phyloP scores from a whole-genome alignment of 331 rosid genomes.

The Quercus phellos region DNA sequence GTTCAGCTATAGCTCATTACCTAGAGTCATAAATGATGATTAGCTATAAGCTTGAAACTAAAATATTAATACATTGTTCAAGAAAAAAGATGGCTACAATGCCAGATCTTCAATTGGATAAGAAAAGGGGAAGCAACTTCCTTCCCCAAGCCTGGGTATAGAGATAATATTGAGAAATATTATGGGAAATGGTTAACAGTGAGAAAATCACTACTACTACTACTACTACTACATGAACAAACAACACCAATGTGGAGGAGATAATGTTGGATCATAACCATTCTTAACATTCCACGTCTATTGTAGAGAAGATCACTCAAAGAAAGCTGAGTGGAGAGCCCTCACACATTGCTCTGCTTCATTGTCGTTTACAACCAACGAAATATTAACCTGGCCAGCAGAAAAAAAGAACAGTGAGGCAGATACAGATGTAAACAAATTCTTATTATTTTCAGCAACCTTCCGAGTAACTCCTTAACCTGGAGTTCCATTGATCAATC shows the following conservation, averaged over 20 bases:
- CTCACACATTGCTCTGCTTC: conserved; percentile 84
- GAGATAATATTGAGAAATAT: not conserved
- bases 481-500: no score
- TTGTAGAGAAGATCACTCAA: conserved; percentile 34
- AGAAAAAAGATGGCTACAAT: not conserved
- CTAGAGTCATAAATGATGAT: not conserved
- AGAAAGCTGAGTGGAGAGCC: conserved; percentile 74
- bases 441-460: not conserved
- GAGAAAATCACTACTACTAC: no score
- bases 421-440: not conserved
- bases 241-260: not conserved
- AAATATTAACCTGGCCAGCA: conserved; percentile 70
- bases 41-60: not conserved
- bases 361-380: conserved; percentile 74
- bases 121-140: not conserved
- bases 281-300: conserved; percentile 31
- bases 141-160: not conserved
- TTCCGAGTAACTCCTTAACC: no score
- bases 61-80: not conserved
- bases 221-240: no score
- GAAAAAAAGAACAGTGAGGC: conserved; percentile 6
- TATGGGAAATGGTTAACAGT: no score
- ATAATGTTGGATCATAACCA: conserved; percentile 33
- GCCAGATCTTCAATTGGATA: not conserved
- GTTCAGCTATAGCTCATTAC: no score